These are phyloP conservation scores for Logfia minima DNA, from an alignment of 129 eudicot genomes.

Conservation along the genomic window DNA sequence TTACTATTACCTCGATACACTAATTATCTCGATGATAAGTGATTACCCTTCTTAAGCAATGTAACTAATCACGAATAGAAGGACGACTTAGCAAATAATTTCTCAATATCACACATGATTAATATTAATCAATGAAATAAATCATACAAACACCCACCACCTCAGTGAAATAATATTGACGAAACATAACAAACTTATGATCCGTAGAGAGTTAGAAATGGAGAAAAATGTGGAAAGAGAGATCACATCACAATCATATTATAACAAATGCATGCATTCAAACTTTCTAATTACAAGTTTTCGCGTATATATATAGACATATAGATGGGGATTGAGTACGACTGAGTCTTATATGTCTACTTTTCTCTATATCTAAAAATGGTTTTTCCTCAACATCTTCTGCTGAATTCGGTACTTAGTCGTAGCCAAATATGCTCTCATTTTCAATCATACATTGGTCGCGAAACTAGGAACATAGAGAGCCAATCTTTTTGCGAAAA, in stretches of 20 bases:
- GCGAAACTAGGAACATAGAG: conserved; percentile 32
- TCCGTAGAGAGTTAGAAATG: conserved; percentile 31
- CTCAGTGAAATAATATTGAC: not conserved
- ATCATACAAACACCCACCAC: not conserved
- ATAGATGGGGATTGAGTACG: conserved; percentile 21
- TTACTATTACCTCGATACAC: not conserved
- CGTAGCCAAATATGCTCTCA: conserved; percentile 10
- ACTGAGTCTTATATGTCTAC: conserved; percentile 36
- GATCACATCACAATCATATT: conserved; percentile 28
- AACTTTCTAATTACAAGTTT: conserved; percentile 19
- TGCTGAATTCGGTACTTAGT: conserved; percentile 24
- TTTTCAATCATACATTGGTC: conserved; percentile 19
- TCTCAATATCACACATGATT: not conserved
- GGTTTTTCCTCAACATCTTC: conserved; percentile 22
- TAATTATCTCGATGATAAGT: not conserved
- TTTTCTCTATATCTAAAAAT: conserved; percentile 15
- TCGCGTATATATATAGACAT: conserved; percentile 14
- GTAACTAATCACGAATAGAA: not conserved
- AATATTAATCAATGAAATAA: not conserved
- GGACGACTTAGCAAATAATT: not conserved
- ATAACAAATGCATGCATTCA: conserved; percentile 8
- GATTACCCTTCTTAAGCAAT: conserved; percentile 2
- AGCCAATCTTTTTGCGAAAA: conserved; percentile 42
- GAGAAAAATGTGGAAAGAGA: conserved; percentile 24
- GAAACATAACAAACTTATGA: not conserved